Evolutionary conservation across 495 filamentous ascomycete species (phyloP), one percentile per base, ranked within the genome.

Genomic region (Xylaria grammica): DNA sequence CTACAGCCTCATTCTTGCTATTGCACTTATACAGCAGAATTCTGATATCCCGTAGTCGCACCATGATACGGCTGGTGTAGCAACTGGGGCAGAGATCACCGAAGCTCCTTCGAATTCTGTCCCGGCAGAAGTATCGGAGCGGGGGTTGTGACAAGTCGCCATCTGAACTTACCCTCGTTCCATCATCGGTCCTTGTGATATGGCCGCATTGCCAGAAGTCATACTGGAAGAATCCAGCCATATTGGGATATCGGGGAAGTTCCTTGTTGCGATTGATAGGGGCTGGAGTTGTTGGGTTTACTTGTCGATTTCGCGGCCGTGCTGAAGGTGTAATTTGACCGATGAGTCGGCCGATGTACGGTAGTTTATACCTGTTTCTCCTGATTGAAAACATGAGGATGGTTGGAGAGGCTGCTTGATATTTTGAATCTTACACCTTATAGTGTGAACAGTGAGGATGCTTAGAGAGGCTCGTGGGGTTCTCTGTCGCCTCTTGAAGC

Each of bases 121-220:
- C 20, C 4, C 7, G 24, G 8, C 22, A 9, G 15, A 8, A 2
- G 27, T 2, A 9, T 13, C 7, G 5, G 27, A 17, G 34, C 5
- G 5, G 26, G 17, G 19, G n/a, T 2, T 0, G 26, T 3, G 13
- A 1, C 0, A 46, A 19, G n/a, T 48, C 8, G 4, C 42, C 56
- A 42, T 59, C 8, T 9, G 13, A 8, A 15, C 3, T 9, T 2
- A 48, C 9, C 1, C 3, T 46, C 7, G 4, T 1, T 1, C 56
- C 56, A 1, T 46, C 19, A 0, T 4, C 4, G 1, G 19, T 34
- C 0, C 4, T 2, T 11, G 56, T 59, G 29, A 59, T 36, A 4
- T 59, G 56, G 27, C 56, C 56, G 29, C 56, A 59, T 0, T 48
- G 29, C 56, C 56, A 59, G 40, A 48, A 46, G 0, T 46, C 29